These are phyloP conservation scores for Nakaseomyces glabratus DNA, from an alignment of 1,139 yeast species.

Conservation along the genomic window DNA sequence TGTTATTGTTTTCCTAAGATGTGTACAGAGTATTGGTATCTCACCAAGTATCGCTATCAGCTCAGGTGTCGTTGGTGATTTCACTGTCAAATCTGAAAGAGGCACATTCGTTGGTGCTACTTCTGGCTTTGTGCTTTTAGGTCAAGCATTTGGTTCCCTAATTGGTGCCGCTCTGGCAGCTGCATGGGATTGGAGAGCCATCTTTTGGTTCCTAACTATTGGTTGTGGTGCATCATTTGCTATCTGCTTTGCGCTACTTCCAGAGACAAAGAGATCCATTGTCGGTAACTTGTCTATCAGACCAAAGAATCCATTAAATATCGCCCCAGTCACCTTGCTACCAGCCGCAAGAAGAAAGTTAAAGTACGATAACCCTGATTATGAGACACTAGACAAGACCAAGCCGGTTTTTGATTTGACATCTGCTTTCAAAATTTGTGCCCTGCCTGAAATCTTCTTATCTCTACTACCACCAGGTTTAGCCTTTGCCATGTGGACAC, in stretches of 20 bases:
- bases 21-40: conserved; percentile 60
- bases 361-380: conserved; percentile 27
- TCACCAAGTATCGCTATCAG: conserved; percentile 63
- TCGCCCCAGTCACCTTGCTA: conserved; percentile 38
- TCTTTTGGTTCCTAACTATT: conserved; percentile 65
- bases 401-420: conserved; percentile 37
- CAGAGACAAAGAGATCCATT: conserved; percentile 62
- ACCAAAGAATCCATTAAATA: conserved; percentile 37
- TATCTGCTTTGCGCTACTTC: conserved; percentile 36
- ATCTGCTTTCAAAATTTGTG: conserved; percentile 33
- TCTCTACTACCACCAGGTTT: conserved; percentile 49
- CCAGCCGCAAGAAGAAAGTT: conserved; percentile 18
- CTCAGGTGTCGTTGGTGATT: conserved; percentile 63
- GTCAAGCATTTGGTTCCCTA: conserved; percentile 71
- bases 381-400: conserved; percentile 27
- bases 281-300: conserved; percentile 58
- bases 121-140: conserved; percentile 55
- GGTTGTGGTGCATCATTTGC: conserved; percentile 41
- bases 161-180: conserved; percentile 61
- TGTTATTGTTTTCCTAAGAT: conserved; percentile 47
- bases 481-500: conserved; percentile 63
- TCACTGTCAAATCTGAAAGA: conserved; percentile 50
- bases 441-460: conserved; percentile 33
- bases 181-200: conserved; percentile 63
- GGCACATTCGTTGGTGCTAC: conserved; percentile 59